A percentile compares a stretch with the other conserved stretches of the same genome.
Conservation (phyloP, 177 flowering plant genomes). For the Vitis hybrid region DNA sequence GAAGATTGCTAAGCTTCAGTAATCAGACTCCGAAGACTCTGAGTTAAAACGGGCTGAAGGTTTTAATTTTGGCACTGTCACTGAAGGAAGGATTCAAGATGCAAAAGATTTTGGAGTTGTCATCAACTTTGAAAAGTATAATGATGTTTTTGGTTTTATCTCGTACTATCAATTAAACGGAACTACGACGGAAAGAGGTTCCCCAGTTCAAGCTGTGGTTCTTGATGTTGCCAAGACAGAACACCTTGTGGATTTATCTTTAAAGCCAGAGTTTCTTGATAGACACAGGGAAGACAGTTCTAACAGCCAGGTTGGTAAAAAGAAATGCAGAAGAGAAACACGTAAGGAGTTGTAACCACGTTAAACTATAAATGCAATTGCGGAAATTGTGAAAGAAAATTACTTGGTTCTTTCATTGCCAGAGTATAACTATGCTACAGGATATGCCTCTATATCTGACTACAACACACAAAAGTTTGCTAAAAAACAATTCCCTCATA, state of each 20-base stretch:
- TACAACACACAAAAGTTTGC: conserved; percentile 78
- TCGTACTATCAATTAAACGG: conserved; percentile 71
- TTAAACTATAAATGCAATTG: conserved; percentile 72
- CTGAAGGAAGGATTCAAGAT: conserved; percentile 70
- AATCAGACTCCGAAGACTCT: conserved; percentile 27
- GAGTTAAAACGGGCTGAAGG: conserved; percentile 55
- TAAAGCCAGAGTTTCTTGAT: conserved; percentile 51
- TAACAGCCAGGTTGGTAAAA: conserved; percentile 24
- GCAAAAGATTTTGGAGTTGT: conserved; percentile 75
- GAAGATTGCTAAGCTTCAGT: conserved; percentile 75
- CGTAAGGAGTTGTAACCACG: conserved; percentile 49
- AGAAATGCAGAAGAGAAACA: conserved; percentile 73
- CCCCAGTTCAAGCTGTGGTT: conserved; percentile 63
- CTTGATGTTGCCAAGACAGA: conserved; percentile 80
- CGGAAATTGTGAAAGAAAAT: conserved; percentile 86
- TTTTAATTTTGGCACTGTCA: conserved; percentile 50
- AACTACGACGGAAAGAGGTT: conserved; percentile 38
- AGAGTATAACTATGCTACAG: conserved; percentile 51
- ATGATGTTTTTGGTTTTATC: conserved; percentile 74
- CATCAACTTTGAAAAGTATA: conserved; percentile 58
- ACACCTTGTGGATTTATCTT: conserved; percentile 81
- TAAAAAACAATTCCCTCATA: conserved; percentile 48
- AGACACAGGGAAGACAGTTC: conserved; percentile 25
- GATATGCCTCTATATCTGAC: conserved; percentile 71
- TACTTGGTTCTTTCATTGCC: conserved; percentile 95